These are phyloP conservation scores for Centaurea solstitialis DNA, from an alignment of 129 eudicot genomes.

Conservation along the genomic window DNA sequence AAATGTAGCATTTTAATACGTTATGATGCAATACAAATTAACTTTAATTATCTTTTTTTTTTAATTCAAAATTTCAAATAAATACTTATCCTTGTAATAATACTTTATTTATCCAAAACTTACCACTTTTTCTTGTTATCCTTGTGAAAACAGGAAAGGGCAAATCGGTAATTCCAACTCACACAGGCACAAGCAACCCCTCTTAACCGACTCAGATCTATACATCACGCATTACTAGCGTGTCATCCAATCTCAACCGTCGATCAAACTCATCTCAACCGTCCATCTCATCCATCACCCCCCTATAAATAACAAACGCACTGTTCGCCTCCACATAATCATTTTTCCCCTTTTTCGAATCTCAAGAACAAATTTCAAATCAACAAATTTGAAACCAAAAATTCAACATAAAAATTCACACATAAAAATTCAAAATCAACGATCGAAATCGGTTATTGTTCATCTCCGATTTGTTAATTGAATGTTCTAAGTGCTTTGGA, in stretches of 20 bases:
- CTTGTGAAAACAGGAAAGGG: neutral
- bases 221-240: constrained; percentile 16
- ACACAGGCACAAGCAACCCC: constrained; percentile 20
- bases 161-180: neutral
- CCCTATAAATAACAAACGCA: constrained; percentile 12
- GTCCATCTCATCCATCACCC: constrained; percentile 12
- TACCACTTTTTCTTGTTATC: neutral
- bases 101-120: neutral
- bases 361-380: constrained; percentile 9
- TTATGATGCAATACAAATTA: too few species aligned
- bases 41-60: too few species aligned
- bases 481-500: neutral
- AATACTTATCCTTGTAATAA: too few species aligned
- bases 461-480: constrained; percentile 1
- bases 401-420: neutral
- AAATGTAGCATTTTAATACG: too few species aligned
- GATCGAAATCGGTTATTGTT: neutral
- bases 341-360: constrained; percentile 8
- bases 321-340: constrained; percentile 7
- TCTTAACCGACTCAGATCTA: constrained; percentile 30
- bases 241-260: constrained; percentile 29
- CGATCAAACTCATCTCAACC: constrained; percentile 19
- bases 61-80: too few species aligned
- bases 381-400: neutral
- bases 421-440: constrained; percentile 21